Percentiles rank a stretch among this genome's conserved stretches.
Conservation (phyloP, 2,329 filamentous ascomycete species). For the Colletotrichum chrysophilum region DNA sequence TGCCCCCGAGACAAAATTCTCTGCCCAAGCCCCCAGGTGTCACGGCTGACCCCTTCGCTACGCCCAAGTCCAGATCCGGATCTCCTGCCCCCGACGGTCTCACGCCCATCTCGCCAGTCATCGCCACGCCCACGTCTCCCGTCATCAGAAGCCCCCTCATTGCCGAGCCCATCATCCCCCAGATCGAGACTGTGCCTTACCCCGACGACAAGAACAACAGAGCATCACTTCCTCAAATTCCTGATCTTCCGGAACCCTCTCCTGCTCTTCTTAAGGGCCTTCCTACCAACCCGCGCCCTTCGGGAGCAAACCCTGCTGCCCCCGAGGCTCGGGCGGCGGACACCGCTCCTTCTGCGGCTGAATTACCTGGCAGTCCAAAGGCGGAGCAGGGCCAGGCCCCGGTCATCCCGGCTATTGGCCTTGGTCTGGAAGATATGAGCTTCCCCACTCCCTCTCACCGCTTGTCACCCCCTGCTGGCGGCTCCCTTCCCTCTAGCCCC, state of each 20-base stretch:
- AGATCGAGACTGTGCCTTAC: conserved; percentile 44
- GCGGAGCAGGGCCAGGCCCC: conserved; percentile 8
- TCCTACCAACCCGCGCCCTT: conserved; percentile 15
- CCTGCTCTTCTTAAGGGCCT: conserved; percentile 33
- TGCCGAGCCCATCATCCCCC: conserved; percentile 39
- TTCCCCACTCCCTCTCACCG: conserved; percentile 14
- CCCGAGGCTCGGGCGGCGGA: conserved; percentile 6
- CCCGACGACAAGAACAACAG: conserved; percentile 34
- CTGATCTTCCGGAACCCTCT: conserved; percentile 42
- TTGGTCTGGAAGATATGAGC: conserved; percentile 21
- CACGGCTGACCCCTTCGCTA: conserved; percentile 39
- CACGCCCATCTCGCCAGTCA: conserved; percentile 29
- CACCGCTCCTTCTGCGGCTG: conserved; percentile 8
- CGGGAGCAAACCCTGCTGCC: conserved; percentile 9
- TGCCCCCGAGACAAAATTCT: conserved; percentile 49
- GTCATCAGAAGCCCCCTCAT: conserved; percentile 4
- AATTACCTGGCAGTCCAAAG: not conserved
- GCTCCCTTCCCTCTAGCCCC: conserved; percentile 31
- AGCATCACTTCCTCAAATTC: conserved; percentile 28
- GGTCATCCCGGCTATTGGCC: conserved; percentile 16
- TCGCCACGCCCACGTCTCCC: conserved; percentile 20
- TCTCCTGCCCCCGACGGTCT: conserved; percentile 6
- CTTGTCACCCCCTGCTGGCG: conserved; percentile 31
- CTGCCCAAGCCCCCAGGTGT: conserved; percentile 43
- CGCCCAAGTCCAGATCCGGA: conserved; percentile 30